phyloP scores from a whole-genome alignment of 139 green algal genomes.

The Micractinium conductrix region DNA sequence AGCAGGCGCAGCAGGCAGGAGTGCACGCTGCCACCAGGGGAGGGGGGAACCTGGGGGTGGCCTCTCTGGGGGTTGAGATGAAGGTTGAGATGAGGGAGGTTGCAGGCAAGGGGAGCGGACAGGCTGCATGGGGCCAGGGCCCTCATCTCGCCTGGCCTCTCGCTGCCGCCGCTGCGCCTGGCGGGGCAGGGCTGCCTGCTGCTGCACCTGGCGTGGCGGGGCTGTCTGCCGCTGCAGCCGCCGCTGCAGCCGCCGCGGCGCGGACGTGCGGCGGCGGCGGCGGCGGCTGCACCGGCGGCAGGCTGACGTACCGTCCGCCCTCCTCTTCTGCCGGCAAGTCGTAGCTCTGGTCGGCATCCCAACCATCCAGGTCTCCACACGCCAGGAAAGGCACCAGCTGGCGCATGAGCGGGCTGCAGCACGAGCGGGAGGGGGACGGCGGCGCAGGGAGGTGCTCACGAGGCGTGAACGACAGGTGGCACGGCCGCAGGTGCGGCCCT shows the following conservation, averaged over 20 bases:
- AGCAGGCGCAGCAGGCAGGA: no score
- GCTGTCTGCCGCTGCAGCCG: not conserved
- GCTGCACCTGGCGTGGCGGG: not conserved
- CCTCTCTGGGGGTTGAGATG: no score
- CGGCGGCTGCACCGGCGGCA: slow-evolving; percentile 88
- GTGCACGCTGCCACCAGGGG: no score
- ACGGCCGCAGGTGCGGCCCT: no score
- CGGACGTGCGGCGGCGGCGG: slow-evolving; percentile 85
- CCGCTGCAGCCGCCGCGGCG: not conserved
- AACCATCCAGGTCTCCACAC: slow-evolving; percentile 92
- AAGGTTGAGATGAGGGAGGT: no score
- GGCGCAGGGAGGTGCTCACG: no score
- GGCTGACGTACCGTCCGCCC: slow-evolving; percentile 54
- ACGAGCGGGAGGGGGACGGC: not conserved
- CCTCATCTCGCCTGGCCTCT: no score
- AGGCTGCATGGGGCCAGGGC: no score
- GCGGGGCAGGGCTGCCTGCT: not conserved
- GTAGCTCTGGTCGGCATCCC: slow-evolving; percentile 93
- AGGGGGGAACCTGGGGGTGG: no score
- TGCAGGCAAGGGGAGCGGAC: no score
- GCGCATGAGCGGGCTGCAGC: slow-evolving; percentile 24
- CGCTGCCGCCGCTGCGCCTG: not conserved
- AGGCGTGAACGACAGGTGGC: no score
- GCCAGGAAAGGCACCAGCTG: slow-evolving; percentile 91
- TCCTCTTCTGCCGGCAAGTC: slow-evolving; percentile 62